phyloP scores from a whole-genome alignment of 2,329 filamentous ascomycete species.

The Fusarium sp. region DNA sequence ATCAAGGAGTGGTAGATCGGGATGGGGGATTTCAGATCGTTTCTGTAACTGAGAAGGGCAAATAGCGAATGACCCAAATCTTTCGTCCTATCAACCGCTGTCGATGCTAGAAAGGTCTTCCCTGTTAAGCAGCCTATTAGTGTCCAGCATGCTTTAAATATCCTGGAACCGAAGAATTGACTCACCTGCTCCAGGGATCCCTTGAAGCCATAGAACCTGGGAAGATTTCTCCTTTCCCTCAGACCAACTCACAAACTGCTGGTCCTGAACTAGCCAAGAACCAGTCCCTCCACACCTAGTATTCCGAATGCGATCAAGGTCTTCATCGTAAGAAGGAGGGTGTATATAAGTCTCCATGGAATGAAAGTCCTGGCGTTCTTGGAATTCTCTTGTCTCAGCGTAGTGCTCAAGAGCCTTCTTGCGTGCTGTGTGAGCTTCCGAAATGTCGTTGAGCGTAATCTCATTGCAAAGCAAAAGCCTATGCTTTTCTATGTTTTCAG shows the following conservation, averaged over 20 bases:
- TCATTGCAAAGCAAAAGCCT: background rate
- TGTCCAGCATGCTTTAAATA: fast-evolving
- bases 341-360: background rate
- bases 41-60: background rate
- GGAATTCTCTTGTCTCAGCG: background rate
- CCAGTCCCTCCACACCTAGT: background rate
- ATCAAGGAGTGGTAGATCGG: background rate
- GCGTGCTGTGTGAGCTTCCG: background rate
- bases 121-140: fast-evolving
- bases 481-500: background rate
- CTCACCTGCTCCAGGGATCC: background rate
- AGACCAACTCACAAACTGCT: background rate
- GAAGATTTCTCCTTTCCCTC: background rate
- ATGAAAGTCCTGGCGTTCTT: background rate
- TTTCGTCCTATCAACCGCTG: fast-evolving
- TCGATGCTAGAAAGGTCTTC: background rate
- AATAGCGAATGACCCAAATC: background rate
- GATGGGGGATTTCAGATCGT: background rate
- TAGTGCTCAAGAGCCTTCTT: background rate
- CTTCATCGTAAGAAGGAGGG: background rate
- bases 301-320: background rate
- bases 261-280: background rate
- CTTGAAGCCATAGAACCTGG: background rate
- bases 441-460: background rate
- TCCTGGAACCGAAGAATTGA: background rate